Evolutionary conservation across 768 basidiomycete species (phyloP).

Genomic region (Boletales sp.): DNA sequence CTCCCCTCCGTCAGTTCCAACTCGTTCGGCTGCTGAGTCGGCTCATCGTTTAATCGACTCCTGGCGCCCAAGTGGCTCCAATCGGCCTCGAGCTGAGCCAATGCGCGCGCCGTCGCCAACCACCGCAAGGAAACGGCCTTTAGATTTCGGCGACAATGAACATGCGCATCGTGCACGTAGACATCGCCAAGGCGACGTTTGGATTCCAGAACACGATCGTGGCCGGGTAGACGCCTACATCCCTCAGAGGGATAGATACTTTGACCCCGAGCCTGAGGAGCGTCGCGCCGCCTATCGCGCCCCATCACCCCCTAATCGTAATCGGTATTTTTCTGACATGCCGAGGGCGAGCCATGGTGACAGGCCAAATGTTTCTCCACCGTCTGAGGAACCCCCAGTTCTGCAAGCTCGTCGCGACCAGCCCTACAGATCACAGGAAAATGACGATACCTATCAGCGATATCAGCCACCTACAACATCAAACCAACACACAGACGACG

Average conservation of each 20-base stretch:
- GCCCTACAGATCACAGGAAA: constrained; percentile 8
- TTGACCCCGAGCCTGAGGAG: constrained; percentile 14
- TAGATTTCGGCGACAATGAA: constrained; percentile 21
- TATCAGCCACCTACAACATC: constrained; percentile 1
- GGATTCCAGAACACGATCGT: constrained; percentile 12
- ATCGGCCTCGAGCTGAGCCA: constrained; percentile 15
- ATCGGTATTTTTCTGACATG: constrained; percentile 5
- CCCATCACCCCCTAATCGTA: constrained; percentile 7
- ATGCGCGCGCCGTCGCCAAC: constrained; percentile 14
- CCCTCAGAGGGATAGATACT: constrained; percentile 8
- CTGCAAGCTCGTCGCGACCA: constrained; percentile 5
- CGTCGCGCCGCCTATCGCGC: constrained; percentile 5
- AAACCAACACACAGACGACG: constrained; percentile 7
- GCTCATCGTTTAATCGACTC: constrained; percentile 1
- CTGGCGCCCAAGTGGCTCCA: constrained; percentile 6
- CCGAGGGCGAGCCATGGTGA: constrained; percentile 9
- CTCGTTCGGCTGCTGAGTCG: constrained; percentile 3
- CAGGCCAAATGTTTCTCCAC: not conserved
- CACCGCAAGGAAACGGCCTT: constrained; percentile 19
- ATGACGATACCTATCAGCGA: constrained; percentile 12
- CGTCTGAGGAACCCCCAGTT: not conserved
- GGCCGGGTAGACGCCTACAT: constrained; percentile 6
- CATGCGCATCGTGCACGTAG: constrained; percentile 19
- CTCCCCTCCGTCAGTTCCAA: constrained; percentile 5
- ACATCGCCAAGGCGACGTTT: constrained; percentile 17